Evolutionary conservation across 106 monocot genomes (phyloP), one percentile per base, ranked within the genome.

Genomic region (Apostasia shenzhenica): DNA sequence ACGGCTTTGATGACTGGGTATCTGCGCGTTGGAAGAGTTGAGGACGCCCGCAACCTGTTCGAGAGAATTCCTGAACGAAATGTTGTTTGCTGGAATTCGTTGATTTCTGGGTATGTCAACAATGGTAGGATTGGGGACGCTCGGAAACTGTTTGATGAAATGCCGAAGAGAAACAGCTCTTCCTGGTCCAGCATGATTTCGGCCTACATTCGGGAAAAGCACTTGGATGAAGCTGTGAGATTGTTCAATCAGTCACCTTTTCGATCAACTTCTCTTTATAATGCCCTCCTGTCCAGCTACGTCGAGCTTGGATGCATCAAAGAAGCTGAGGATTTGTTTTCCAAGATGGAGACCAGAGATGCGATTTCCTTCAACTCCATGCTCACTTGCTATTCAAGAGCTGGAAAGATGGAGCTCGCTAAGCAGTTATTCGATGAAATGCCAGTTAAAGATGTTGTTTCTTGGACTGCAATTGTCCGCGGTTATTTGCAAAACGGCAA

Each of bases 71-170:
- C 84, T 40, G 78, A 76, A 5, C 68, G 73, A 72, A 93, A 86
- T 52, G 86, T 86, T 5, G 77, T 87, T 1, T 93, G 81, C 47
- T 90, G 89, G 89, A 93, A 89, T 63, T 75, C 89, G 3, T 77
- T 93, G 83, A 69, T 90, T 14, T 78, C 84, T 0, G 86, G 81
- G 5, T 86, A 82, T 38, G 8, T 82, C 0, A 50, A 66, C 38
- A 66, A 79, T 45, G 82, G 82, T 9, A 73, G 45, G 48, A 66
- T 94, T 37, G 40, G 47, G 2, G 67, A 67, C 8, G 90, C 86
- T 10, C 57, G 82, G 10, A 69, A 82, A 43, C 9, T 90, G 80
- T 94, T 94, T 37, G 90, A 87, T 45, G 26, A 47, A 6, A 90
- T 90, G 93, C 81, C 84, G 5, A 6, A 5, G 8, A 86, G 65